These are phyloP conservation scores for Ustilago cynodontis DNA, from an alignment of 1,284 basidiomycete genomes.

Conservation along the genomic window DNA sequence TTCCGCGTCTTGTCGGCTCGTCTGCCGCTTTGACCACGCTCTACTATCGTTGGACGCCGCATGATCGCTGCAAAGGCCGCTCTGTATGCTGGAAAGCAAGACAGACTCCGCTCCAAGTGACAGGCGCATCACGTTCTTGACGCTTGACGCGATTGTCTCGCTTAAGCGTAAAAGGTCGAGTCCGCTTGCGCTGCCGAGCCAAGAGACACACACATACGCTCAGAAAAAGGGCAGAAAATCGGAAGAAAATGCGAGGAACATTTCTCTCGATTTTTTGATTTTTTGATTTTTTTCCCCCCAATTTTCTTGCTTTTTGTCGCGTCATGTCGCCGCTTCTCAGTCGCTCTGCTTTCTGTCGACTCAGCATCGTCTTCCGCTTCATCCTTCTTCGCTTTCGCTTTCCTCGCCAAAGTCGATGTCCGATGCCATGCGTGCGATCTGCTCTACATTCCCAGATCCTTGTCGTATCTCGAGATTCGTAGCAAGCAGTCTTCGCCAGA, in stretches of 20 bases:
- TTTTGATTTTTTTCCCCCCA: too few relatives aligned
- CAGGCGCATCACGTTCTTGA: conserved; percentile 7
- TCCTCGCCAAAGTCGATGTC: neutral
- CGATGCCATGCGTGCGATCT: neutral
- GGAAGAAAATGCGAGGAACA: neutral
- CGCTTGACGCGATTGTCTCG: conserved; percentile 27
- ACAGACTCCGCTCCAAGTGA: neutral
- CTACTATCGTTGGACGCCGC: too few relatives aligned
- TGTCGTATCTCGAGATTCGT: neutral
- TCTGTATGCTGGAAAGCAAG: neutral
- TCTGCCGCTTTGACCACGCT: neutral
- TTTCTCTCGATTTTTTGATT: conserved; percentile 1
- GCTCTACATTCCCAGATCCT: neutral
- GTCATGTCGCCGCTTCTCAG: conserved; percentile 6
- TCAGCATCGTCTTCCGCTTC: neutral
- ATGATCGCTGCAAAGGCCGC: neutral
- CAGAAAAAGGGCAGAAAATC: neutral
- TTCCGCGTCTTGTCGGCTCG: neutral
- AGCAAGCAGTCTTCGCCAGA: neutral
- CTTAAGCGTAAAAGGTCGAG: conserved; percentile 20
- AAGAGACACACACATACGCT: conserved; percentile 2
- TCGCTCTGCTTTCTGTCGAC: neutral
- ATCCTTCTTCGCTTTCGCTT: neutral
- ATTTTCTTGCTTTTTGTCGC: neutral
- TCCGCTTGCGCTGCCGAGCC: neutral